A percentile compares a stretch with the other conserved stretches of the same genome.
Conservation (phyloP, 306 rosid genomes). For the Betula pendula region DNA sequence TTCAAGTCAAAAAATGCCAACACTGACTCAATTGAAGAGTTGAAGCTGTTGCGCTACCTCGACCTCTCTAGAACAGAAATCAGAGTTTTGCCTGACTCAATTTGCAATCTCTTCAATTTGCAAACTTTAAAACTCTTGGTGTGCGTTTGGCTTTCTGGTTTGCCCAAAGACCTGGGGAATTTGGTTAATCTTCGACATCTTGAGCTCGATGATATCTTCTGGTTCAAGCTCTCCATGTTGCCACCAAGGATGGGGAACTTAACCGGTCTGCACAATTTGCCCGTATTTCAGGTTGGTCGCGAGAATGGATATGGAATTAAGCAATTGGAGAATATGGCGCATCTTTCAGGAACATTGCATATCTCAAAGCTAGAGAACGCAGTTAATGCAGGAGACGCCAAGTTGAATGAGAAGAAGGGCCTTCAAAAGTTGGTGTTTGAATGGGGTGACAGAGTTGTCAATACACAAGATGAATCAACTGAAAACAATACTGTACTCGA, state of each 20-base stretch:
- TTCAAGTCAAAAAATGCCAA: no score
- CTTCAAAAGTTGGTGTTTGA: not conserved
- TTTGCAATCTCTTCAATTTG: not conserved
- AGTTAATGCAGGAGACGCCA: not conserved
- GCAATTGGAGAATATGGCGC: not conserved
- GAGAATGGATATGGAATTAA: not conserved
- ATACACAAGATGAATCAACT: not conserved
- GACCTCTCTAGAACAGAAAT: not conserved
- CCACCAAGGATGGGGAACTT: not conserved
- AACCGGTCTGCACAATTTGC: not conserved
- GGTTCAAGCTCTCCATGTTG: not conserved
- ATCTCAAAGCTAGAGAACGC: not conserved
- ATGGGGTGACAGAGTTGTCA: not conserved
- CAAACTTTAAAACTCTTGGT: not conserved
- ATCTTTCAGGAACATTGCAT: not conserved
- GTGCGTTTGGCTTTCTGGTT: not conserved
- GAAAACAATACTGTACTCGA: not conserved
- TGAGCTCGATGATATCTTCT: not conserved
- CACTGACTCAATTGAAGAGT: not conserved
- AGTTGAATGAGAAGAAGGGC: not conserved
- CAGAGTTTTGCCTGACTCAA: not conserved
- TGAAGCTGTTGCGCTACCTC: not conserved
- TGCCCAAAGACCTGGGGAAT: not conserved
- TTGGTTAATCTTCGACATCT: not conserved
- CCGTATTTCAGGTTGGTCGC: not conserved